phyloP scores from a whole-genome alignment of 495 filamentous ascomycete species.

The Lepraria neglecta region DNA sequence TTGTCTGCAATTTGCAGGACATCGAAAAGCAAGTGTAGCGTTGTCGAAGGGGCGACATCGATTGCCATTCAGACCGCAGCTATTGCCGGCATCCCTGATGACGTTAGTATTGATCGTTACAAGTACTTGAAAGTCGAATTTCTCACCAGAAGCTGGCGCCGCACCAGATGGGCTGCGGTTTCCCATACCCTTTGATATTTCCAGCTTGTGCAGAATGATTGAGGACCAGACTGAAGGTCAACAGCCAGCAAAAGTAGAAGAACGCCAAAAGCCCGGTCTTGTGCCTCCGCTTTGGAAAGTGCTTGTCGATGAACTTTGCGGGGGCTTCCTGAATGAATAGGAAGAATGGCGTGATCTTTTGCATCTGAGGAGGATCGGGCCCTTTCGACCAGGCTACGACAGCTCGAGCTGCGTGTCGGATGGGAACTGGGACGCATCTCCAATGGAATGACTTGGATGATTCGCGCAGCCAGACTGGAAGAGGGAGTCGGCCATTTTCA shows the following conservation, averaged over 20 bases:
- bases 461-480: constrained; percentile 50
- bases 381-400: constrained; percentile 63
- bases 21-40: constrained; percentile 65
- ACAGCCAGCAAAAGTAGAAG: constrained; percentile 63
- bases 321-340: constrained; percentile 64
- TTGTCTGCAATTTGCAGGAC: constrained; percentile 67
- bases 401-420: constrained; percentile 44
- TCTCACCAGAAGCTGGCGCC: constrained; percentile 52
- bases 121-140: background rate
- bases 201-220: constrained; percentile 55
- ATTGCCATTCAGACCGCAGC: constrained; percentile 72
- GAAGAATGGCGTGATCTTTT: constrained; percentile 63
- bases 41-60: constrained; percentile 74
- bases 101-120: background rate
- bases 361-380: constrained; percentile 56
- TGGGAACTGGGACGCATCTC: constrained; percentile 47
- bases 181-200: constrained; percentile 63
- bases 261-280: constrained; percentile 52
- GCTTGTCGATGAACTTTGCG: constrained; percentile 52
- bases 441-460: constrained; percentile 49
- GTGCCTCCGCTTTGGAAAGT: constrained; percentile 57
- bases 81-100: constrained; percentile 61
- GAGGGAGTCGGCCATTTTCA: constrained; percentile 13
- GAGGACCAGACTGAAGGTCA: constrained; percentile 63
- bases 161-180: constrained; percentile 61